Conservation (phyloP, 2,329 filamentous ascomycete species). For the Scedosporium minutisporum region DNA sequence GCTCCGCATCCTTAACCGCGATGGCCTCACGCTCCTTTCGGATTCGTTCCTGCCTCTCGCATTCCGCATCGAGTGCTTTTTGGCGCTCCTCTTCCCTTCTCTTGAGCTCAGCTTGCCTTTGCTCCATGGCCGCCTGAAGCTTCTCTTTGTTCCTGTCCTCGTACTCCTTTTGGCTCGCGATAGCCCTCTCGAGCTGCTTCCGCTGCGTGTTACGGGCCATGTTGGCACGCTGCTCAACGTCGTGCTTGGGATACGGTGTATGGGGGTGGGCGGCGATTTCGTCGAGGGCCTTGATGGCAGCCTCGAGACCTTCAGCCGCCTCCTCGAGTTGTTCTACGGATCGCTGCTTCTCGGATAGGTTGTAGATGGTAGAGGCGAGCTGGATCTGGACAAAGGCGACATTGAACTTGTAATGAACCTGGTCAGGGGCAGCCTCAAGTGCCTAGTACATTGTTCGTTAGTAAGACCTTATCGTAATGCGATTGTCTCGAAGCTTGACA, state of each 20-base stretch:
- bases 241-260: conserved; percentile 79
- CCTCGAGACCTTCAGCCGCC: conserved; percentile 70
- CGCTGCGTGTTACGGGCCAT: conserved; percentile 96
- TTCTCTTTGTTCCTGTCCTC: conserved; percentile 89
- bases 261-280: conserved; percentile 52
- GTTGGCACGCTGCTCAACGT: conserved; percentile 89
- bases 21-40: conserved; percentile 79
- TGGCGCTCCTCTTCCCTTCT: conserved; percentile 69
- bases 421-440: conserved; percentile 67
- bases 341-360: conserved; percentile 64
- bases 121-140: conserved; percentile 67
- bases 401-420: conserved; percentile 92
- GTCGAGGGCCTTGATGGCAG: conserved; percentile 67
- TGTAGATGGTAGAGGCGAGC: conserved; percentile 71
- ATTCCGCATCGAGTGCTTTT: conserved; percentile 57
- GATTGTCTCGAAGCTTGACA: background rate
- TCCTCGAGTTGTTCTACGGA: conserved; percentile 72
- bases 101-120: conserved; percentile 70
- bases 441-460: conserved; percentile 39
- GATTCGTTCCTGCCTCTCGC: conserved; percentile 69
- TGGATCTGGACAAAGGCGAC: conserved; percentile 96
- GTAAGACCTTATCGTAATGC: background rate
- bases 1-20: conserved; percentile 61
- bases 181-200: conserved; percentile 78
- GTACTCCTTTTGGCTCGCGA: conserved; percentile 79